These are phyloP conservation scores for Apiospora malaysiana DNA, from an alignment of 2,329 filamentous ascomycete species.

Conservation along the genomic window DNA sequence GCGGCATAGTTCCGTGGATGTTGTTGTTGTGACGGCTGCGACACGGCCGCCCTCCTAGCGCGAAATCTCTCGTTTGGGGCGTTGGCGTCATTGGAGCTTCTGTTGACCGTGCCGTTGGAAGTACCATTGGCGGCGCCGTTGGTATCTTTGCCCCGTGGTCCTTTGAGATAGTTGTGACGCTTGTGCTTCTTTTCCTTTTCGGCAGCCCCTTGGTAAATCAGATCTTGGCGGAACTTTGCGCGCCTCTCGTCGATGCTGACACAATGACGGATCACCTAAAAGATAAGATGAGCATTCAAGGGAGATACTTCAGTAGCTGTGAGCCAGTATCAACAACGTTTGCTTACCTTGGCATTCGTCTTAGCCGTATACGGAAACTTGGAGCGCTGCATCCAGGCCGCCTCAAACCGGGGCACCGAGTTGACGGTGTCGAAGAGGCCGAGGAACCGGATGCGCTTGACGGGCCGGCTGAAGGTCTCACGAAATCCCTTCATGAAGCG, in stretches of 20 bases:
- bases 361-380: constrained; percentile 74
- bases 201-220: constrained; percentile 61
- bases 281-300: not conserved
- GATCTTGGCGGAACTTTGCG: constrained; percentile 74
- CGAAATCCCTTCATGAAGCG: constrained; percentile 79
- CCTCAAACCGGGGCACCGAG: constrained; percentile 78
- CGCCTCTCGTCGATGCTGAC: constrained; percentile 74
- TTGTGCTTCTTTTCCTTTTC: constrained; percentile 29
- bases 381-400: constrained; percentile 76
- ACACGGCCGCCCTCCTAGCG: constrained; percentile 28
- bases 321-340: no score
- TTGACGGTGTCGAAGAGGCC: constrained; percentile 86
- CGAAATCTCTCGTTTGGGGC: constrained; percentile 45
- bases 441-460: constrained; percentile 75
- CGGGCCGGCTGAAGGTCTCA: constrained; percentile 79
- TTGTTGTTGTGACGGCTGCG: constrained; percentile 14
- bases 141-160: not conserved
- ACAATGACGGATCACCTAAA: constrained; percentile 67
- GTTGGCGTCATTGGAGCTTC: not conserved
- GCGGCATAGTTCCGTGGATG: constrained; percentile 12
- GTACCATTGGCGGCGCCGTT: not conserved
- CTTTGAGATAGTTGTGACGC: not conserved
- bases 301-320: no score
- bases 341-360: constrained; percentile 54
- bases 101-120: not conserved